Conservation (phyloP, 1,284 basidiomycete species). For the Trametes pubescens region DNA sequence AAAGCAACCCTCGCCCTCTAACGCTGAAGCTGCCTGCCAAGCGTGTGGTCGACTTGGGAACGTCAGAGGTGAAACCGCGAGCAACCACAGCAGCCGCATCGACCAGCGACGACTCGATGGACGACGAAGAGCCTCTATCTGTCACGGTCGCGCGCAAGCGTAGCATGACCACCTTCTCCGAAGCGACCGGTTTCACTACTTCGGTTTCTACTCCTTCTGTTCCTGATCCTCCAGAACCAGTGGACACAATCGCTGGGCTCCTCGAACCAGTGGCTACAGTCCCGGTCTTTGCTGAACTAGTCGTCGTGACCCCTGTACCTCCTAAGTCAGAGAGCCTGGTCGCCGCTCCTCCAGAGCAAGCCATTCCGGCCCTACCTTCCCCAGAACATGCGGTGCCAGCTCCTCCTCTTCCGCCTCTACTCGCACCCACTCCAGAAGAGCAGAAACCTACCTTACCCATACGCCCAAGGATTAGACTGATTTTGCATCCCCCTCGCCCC, state of each 20-base stretch:
- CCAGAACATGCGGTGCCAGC: neutral
- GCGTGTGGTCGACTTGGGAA: neutral
- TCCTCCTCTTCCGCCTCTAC: neutral
- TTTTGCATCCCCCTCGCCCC: neutral
- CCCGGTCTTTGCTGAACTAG: neutral
- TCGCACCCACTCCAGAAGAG: neutral
- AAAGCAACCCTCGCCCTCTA: neutral
- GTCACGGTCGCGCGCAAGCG: conserved; percentile 5
- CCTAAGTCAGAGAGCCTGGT: neutral
- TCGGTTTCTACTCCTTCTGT: neutral
- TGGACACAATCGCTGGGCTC: neutral
- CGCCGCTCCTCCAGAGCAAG: too few relatives aligned
- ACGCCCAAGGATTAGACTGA: neutral
- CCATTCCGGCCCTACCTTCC: neutral
- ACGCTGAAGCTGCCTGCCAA: neutral
- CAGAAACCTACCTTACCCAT: neutral
- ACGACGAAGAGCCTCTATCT: conserved; percentile 15
- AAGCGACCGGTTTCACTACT: too few relatives aligned
- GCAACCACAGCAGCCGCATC: neutral
- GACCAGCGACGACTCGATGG: neutral
- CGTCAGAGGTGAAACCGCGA: neutral
- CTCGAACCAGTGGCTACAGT: neutral
- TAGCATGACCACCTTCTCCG: neutral
- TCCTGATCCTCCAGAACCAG: neutral
- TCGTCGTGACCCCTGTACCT: neutral